Percentiles rank a stretch among this genome's conserved stretches.
Conservation (phyloP, 2,329 filamentous ascomycete species). For the Didymella lethalis region DNA sequence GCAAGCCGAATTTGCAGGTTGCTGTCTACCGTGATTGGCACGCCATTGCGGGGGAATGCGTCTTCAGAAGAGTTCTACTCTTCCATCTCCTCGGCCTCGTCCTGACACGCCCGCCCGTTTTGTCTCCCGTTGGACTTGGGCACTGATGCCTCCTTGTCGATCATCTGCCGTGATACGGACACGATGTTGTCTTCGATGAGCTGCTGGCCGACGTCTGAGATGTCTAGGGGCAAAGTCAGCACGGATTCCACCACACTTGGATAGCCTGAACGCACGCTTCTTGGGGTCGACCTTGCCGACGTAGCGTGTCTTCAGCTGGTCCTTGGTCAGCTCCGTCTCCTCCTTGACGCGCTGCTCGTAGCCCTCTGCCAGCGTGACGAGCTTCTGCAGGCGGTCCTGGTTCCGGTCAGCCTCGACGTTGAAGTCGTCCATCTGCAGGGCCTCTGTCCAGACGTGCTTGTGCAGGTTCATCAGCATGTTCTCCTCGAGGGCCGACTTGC, state of each 20-base stretch:
- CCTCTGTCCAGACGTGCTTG: conserved; percentile 99
- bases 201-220: conserved; percentile 94
- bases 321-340: conserved; percentile 95
- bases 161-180: conserved; percentile 97
- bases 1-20: conserved; percentile 13
- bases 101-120: conserved; percentile 37
- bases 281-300: conserved; percentile 99
- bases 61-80: conserved; percentile 35
- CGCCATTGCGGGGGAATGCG: conserved; percentile 2
- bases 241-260: not conserved
- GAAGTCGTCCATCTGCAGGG: conserved; percentile 96
- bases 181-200: conserved; percentile 99
- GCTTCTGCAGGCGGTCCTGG: conserved; percentile 82
- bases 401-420: conserved; percentile 82
- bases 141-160: conserved; percentile 97
- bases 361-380: conserved; percentile 89
- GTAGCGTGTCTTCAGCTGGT: conserved; percentile 98
- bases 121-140: conserved; percentile 59
- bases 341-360: conserved; percentile 99
- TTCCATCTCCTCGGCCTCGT: conserved; percentile 48
- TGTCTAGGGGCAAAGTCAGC: conserved; percentile 60
- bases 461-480: conserved; percentile 99
- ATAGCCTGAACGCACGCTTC: conserved; percentile 70
- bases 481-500: conserved; percentile 96
- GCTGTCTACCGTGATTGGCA: conserved; percentile 10